phyloP scores from a whole-genome alignment of 306 rosid genomes.

The Prinsepia uniflora region DNA sequence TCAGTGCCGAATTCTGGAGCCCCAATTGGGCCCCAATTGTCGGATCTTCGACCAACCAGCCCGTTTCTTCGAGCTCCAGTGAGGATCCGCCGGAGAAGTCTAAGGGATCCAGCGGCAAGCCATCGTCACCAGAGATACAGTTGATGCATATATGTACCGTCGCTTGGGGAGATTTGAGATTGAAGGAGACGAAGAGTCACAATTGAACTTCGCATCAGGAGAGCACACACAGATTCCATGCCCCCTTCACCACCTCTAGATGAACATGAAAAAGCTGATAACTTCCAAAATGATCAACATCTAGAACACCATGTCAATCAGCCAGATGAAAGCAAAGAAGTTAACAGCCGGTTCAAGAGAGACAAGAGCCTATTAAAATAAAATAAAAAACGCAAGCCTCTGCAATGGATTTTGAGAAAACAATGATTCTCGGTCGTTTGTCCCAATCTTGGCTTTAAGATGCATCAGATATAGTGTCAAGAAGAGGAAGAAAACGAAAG shows the following conservation, averaged over 20 bases:
- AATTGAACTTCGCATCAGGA: too few relatives aligned
- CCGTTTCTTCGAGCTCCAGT: conserved; percentile 74
- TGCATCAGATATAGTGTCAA: conserved; percentile 54
- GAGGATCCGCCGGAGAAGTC: conserved; percentile 77
- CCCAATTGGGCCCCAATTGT: conserved; percentile 22
- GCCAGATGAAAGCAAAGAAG: conserved; percentile 32
- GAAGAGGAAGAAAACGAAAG: conserved; percentile 62
- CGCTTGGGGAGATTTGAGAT: too few relatives aligned
- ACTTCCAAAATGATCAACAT: conserved; percentile 33
- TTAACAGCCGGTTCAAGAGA: conserved; percentile 41
- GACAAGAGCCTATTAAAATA: conserved; percentile 39
- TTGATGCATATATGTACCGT: too few relatives aligned
- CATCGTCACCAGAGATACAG: conserved; percentile 60
- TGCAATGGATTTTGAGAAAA: conserved; percentile 66
- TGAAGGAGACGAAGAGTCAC: too few relatives aligned
- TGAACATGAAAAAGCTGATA: too few relatives aligned
- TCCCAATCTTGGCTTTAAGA: conserved; percentile 81
- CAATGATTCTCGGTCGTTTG: conserved; percentile 58
- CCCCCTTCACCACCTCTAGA: too few relatives aligned
- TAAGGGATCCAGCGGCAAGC: conserved; percentile 58
- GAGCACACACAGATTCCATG: too few relatives aligned
- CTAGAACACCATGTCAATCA: conserved; percentile 28
- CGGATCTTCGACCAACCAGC: conserved; percentile 54
- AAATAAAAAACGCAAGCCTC: conserved; percentile 33
- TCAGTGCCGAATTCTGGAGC: conserved; percentile 5